Conservation (phyloP, 2,329 filamentous ascomycete genomes). For the Podosphaera leucotricha region DNA sequence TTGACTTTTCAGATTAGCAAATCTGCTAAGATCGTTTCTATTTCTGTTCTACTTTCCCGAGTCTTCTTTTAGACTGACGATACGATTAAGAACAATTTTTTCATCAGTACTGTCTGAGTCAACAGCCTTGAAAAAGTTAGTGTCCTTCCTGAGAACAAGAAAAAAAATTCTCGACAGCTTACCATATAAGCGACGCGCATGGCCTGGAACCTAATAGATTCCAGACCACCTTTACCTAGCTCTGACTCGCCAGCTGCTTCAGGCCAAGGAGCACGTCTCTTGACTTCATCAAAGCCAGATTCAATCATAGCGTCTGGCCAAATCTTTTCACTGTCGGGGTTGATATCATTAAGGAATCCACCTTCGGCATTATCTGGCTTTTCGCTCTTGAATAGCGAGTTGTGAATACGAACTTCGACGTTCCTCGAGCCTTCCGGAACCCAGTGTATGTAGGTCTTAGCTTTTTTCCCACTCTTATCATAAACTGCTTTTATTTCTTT, state of each 20-base stretch:
- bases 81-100: conserved; percentile 72
- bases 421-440: conserved; percentile 45
- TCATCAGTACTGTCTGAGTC: conserved; percentile 59
- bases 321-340: conserved; percentile 62
- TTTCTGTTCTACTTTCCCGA: conserved; percentile 29
- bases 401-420: conserved; percentile 57
- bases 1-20: no score
- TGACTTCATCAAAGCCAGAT: conserved; percentile 58
- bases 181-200: conserved; percentile 56
- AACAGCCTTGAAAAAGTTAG: conserved; percentile 25
- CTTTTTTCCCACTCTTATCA: conserved; percentile 46
- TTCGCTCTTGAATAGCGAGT: conserved; percentile 65
- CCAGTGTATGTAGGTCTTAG: conserved; percentile 82
- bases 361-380: conserved; percentile 56
- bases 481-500: conserved; percentile 42
- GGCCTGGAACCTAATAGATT: conserved; percentile 73
- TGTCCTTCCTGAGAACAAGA: background rate
- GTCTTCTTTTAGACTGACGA: conserved; percentile 80
- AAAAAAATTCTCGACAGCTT: background rate
- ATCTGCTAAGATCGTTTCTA: no score
- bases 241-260: conserved; percentile 44
- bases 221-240: conserved; percentile 36
- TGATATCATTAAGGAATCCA: conserved; percentile 66
- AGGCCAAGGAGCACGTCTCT: conserved; percentile 54
- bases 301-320: conserved; percentile 62